phyloP scores from a whole-genome alignment of 2,329 filamentous ascomycete genomes.

The Lojkania enalia region DNA sequence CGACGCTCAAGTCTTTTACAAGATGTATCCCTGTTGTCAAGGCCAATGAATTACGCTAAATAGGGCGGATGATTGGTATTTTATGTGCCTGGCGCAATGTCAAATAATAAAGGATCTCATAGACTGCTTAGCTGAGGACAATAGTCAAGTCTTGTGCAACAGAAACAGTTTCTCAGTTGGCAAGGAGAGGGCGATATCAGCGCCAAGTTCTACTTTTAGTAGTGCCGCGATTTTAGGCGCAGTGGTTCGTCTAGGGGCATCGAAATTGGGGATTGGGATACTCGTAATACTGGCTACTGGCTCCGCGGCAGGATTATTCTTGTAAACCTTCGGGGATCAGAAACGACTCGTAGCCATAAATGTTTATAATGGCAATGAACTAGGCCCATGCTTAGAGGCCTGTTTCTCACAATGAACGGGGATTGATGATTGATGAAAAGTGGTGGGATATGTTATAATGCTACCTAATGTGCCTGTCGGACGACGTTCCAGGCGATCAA shows the following conservation, averaged over 20 bases:
- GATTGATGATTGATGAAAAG: too few relatives aligned
- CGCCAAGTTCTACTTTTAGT: neutral
- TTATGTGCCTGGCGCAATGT: neutral
- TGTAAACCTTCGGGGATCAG: neutral
- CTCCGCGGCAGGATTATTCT: neutral
- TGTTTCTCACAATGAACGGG: too few relatives aligned
- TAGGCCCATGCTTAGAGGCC: too few relatives aligned
- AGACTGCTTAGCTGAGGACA: neutral
- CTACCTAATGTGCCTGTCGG: too few relatives aligned
- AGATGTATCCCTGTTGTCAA: constrained; percentile 3
- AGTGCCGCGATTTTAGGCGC: neutral
- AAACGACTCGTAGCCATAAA: too few relatives aligned
- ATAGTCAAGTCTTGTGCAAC: neutral
- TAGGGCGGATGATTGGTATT: neutral
- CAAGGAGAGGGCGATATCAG: neutral
- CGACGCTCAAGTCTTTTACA: constrained; percentile 3
- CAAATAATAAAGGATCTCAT: neutral
- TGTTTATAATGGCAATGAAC: too few relatives aligned
- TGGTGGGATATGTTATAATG: too few relatives aligned
- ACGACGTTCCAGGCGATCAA: too few relatives aligned
- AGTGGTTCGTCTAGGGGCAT: neutral
- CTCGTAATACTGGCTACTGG: neutral
- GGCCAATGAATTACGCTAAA: constrained; percentile 1
- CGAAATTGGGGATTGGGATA: neutral
- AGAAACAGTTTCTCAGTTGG: neutral